Evolutionary conservation across 768 basidiomycete species (phyloP), one percentile per base, ranked within the genome.

Genomic region (Fistulinella prunicolor): DNA sequence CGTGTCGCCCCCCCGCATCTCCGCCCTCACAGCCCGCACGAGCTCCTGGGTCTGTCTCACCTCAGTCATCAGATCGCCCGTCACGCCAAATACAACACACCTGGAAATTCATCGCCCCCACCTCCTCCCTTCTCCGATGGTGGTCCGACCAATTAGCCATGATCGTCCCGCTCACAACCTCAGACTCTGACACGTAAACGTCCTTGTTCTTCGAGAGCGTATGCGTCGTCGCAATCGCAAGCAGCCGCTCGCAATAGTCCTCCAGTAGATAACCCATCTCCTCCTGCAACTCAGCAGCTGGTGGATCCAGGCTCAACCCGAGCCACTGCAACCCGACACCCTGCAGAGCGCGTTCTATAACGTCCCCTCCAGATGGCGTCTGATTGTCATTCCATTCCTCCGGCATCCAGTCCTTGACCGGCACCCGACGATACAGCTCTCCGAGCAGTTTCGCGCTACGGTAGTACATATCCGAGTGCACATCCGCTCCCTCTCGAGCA

Each of bases 81-180:
- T 14, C 44, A 12, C 34, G 1, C 9, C 7, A 42, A 21, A 52
- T 28, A 54, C 39, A 55, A 55, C 66, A 28, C 46, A 71, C 73
- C 70, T 75, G 73, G 20, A 76, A 24, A 48, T 75, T 75, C 73
- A 75, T 76, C 19, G 74, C 66, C 14, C 58, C 38, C 5, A 72
- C 67, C 2, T 70, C 69, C 38, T 74, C 73, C 35, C 67, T 55
- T 36, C 74, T 53, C 47, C 68, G 70, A 24, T 69, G 67, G 51
- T 72, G 74, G 55, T 75, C 73, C 7, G 62, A 50, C 66, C 73
- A 75, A 42, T 66, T 70, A 10, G 70, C 73, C 58, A 73, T 70
- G 21, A 75, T 76, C 19, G 74, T 75, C 17, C 73, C 73, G 28
- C 73, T 75, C 12, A 75, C 63, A 1, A 76, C 58, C 59, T 75